Conservation (phyloP, 371 early-diverging fungal genomes). For the Circinella umbellata region DNA sequence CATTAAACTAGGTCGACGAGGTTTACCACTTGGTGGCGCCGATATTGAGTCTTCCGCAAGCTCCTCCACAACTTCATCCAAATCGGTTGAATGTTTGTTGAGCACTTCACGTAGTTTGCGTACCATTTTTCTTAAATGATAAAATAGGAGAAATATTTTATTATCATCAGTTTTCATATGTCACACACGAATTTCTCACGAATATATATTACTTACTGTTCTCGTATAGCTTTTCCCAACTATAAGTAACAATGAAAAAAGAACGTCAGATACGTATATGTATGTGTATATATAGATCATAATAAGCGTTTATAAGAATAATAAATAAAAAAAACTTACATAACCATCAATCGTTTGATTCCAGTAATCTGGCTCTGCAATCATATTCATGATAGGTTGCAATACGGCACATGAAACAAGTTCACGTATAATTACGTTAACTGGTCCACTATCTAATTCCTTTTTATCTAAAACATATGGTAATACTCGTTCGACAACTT, state of each 20-base stretch:
- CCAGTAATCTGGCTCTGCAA: constrained; percentile 87
- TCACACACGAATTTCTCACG: neutral
- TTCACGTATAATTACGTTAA: constrained; percentile 75
- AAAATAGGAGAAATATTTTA: neutral
- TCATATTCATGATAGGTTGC: constrained; percentile 69
- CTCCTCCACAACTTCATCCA: constrained; percentile 23
- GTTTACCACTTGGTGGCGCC: neutral
- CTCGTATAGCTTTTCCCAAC: constrained; percentile 66
- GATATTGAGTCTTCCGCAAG: neutral
- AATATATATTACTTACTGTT: constrained; percentile 50
- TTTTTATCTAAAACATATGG: constrained; percentile 61
- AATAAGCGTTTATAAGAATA: neutral
- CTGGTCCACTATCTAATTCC: constrained; percentile 61
- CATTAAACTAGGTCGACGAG: constrained; percentile 13
- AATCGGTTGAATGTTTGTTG: constrained; percentile 65
- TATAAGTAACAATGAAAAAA: constrained; percentile 17
- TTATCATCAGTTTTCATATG: neutral
- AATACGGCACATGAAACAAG: constrained; percentile 72
- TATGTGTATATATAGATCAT: neutral
- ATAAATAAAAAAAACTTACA: constrained; percentile 41
- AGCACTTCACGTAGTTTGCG: constrained; percentile 73
- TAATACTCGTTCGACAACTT: constrained; percentile 63
- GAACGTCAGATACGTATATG: neutral
- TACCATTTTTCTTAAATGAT: constrained; percentile 64
- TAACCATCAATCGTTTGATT: constrained; percentile 75